Evolutionary conservation across 2,329 filamentous ascomycete genomes (phyloP), one percentile per base, ranked within the genome.

Genomic region (Botryotinia convoluta): DNA sequence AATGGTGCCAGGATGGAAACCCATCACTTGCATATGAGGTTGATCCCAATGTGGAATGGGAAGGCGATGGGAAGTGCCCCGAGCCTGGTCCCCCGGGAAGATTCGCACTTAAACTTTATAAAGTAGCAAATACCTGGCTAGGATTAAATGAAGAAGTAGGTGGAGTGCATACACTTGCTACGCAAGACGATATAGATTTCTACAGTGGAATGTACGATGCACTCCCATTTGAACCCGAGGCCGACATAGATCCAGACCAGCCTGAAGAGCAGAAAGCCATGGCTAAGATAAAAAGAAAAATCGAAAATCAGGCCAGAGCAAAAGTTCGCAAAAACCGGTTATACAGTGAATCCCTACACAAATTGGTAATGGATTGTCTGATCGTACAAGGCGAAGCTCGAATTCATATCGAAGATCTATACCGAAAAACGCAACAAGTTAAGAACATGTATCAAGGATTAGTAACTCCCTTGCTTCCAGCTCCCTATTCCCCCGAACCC

Each of bases 311-410:
- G 9, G 48, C 48, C 12, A 69, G 65, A 18, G n/a, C 3, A 57
- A 3, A 1, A 2, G 4, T 32, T 42, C 65, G 65, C 8, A 6
- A 16, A 3, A 4, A 29, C 0, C 48, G 37, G 1, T 1, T 22
- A 35, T 69, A 69, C 12, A 69, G 65, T 18, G 65, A 57, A 2
- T 2, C 10, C 1, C 18, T 69, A 22, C 35, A 69, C 18, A 69
- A 69, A 69, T 20, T 42, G n/a, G 48, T 57, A 6, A 69, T 69
- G 65, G 65, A 69, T 59, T 69, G 65, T 32, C 39, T 69, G 22
- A 69, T 69, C 37, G n/a, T 69, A 6, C 65, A 69, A 59, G 26
- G 37, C 35, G 65, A 69, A 37, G 37, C 26, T 8, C 65, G 65
- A 26, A 69, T 69, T 5, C 35, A 57, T 26, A 18, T 69, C 18